Conservation (phyloP, 768 basidiomycete species). For the Mycena albidolilacea region DNA sequence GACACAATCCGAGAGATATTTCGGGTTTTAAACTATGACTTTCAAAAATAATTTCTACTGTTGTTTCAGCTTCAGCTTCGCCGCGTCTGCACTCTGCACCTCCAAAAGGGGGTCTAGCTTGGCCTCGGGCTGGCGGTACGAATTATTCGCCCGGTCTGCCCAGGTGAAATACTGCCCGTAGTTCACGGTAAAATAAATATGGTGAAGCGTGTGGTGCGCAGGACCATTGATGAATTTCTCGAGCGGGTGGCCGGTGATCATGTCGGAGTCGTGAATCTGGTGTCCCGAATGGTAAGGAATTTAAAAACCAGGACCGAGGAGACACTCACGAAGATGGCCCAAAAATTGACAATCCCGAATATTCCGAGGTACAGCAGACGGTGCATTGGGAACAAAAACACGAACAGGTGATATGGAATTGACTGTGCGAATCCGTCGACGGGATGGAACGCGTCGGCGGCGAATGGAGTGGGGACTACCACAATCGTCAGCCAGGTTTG, state of each 20-base stretch:
- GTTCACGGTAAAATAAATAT: constrained; percentile 97
- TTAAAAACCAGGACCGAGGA: constrained; percentile 41
- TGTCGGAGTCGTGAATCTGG: constrained; percentile 98
- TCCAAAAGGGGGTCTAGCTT: constrained; percentile 89
- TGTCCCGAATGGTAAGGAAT: not conserved
- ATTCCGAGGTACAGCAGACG: constrained; percentile 86
- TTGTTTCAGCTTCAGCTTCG: not conserved
- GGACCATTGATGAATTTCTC: constrained; percentile 96
- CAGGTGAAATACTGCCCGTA: constrained; percentile 99
- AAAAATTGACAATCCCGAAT: constrained; percentile 93
- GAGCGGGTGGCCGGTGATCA: constrained; percentile 92
- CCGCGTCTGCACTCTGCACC: constrained; percentile 47
- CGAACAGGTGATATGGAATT: constrained; percentile 93
- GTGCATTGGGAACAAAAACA: constrained; percentile 92
- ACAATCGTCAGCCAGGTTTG: constrained; percentile 16
- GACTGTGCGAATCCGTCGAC: constrained; percentile 96
- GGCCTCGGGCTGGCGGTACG: constrained; percentile 91
- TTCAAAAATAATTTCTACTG: not conserved
- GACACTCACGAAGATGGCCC: constrained; percentile 84
- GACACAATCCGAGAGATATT: too few species aligned
- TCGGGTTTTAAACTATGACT: too few species aligned
- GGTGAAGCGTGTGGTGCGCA: constrained; percentile 97
- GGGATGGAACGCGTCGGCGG: constrained; percentile 98
- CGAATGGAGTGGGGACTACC: constrained; percentile 95
- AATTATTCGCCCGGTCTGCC: constrained; percentile 87